Percentiles rank a stretch among this genome's conserved stretches.
Evolutionary conservation across 176 grass and related monocot genomes (phyloP).

Genomic region (Hyparrhenia diplandra): DNA sequence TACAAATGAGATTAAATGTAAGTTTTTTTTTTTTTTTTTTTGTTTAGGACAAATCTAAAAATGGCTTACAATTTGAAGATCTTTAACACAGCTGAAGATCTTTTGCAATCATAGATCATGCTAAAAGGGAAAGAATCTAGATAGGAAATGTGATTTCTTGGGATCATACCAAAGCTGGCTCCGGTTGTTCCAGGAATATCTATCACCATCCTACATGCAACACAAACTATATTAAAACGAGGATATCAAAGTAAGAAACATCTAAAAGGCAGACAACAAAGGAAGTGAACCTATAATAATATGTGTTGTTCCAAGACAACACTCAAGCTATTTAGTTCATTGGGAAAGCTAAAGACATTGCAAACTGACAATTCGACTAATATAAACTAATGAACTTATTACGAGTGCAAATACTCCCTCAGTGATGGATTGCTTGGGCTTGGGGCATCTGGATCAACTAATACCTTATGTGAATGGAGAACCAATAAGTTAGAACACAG

Average conservation of each 20-base stretch:
- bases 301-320: neutral
- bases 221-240: slow-evolving; percentile 6
- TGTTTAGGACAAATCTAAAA: neutral
- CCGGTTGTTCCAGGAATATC: slow-evolving; percentile 65
- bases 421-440: slow-evolving; percentile 64
- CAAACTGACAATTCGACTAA: neutral
- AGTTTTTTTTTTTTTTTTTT: neutral
- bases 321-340: neutral
- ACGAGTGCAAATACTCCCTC: slow-evolving; percentile 70
- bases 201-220: slow-evolving; percentile 47
- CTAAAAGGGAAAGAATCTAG: neutral
- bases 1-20: neutral
- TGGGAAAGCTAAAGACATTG: neutral
- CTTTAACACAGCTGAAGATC: neutral
- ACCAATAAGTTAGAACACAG: neutral
- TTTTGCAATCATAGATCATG: neutral
- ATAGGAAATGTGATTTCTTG: neutral
- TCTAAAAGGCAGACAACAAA: neutral
- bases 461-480: slow-evolving; percentile 34
- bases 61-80: neutral
- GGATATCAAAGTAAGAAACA: neutral
- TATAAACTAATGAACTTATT: neutral
- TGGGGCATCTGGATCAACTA: slow-evolving; percentile 72
- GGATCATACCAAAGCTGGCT: slow-evolving; percentile 49
- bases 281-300: neutral